phyloP scores from a whole-genome alignment of 257 asterid genomes.

The Solanum habrochaites region DNA sequence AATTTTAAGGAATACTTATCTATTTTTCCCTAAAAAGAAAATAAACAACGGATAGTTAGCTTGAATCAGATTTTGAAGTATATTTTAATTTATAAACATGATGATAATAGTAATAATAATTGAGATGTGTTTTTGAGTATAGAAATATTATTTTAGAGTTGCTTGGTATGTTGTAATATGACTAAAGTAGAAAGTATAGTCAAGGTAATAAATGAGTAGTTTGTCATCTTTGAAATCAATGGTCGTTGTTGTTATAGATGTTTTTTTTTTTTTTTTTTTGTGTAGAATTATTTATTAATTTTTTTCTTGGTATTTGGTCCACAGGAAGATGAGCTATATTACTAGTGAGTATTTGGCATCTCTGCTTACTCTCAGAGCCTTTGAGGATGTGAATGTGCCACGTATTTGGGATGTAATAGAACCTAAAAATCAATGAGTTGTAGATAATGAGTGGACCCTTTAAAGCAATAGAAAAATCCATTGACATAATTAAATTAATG shows the following conservation, averaged over 20 bases:
- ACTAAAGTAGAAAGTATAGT: not conserved
- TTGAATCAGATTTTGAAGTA: too few species aligned
- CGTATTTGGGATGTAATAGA: conserved; percentile 10
- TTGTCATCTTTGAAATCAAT: not conserved
- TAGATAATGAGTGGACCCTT: conserved; percentile 4
- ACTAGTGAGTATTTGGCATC: not conserved
- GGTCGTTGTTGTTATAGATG: not conserved
- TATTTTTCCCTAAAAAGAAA: too few species aligned
- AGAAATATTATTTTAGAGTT: not conserved
- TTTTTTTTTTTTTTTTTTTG: not conserved
- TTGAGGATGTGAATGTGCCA: conserved; percentile 43
- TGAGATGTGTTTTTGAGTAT: too few species aligned
- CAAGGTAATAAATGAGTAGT: not conserved
- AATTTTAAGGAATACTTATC: too few species aligned
- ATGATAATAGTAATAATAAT: too few species aligned
- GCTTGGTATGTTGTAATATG: not conserved
- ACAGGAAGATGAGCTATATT: not conserved
- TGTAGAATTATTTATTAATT: not conserved
- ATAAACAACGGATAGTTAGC: too few species aligned
- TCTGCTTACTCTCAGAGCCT: not conserved
- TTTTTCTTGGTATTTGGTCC: not conserved
- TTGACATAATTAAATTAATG: not conserved
- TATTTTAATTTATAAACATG: too few species aligned
- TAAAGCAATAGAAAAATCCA: not conserved
- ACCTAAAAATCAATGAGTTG: not conserved